A percentile compares a stretch with the other conserved stretches of the same genome.
Evolutionary conservation across 331 rosid genomes (phyloP).

Genomic region (Rosa hybrid): DNA sequence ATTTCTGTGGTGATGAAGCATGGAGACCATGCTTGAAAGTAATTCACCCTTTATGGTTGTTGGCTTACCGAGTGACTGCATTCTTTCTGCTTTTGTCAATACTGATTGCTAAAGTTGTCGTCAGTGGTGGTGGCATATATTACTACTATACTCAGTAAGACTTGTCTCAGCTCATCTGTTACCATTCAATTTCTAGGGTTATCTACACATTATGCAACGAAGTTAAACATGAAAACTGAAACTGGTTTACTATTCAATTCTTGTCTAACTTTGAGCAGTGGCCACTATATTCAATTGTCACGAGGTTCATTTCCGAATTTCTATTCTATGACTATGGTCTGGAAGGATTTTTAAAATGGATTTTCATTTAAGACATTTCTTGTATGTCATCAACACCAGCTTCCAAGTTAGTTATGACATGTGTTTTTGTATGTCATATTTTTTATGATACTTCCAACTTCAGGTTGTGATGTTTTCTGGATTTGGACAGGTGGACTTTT

Average conservation of each 20-base stretch:
- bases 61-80: conserved; percentile 57
- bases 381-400: not conserved
- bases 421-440: not conserved
- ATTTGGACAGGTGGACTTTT: conserved; percentile 74
- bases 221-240: not conserved
- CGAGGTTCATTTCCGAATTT: not conserved
- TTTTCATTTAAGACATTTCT: not conserved
- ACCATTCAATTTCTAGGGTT: not conserved
- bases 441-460: conserved; percentile 2
- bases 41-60: conserved; percentile 68
- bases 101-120: conserved; percentile 39
- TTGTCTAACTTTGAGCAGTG: conserved; percentile 10
- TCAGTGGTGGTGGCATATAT: conserved; percentile 40
- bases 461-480: conserved; percentile 25
- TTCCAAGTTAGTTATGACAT: not conserved
- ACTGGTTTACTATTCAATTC: not conserved
- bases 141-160: conserved; percentile 83
- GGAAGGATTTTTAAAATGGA: not conserved
- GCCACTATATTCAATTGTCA: not conserved
- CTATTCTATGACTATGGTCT: not conserved
- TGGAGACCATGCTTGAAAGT: conserved; percentile 74
- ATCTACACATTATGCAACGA: not conserved
- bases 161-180: conserved; percentile 20
- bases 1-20: conserved; percentile 45
- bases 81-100: conserved; percentile 51